phyloP scores from a whole-genome alignment of 352 stramenopile species.

The Globisporangium parvum region DNA sequence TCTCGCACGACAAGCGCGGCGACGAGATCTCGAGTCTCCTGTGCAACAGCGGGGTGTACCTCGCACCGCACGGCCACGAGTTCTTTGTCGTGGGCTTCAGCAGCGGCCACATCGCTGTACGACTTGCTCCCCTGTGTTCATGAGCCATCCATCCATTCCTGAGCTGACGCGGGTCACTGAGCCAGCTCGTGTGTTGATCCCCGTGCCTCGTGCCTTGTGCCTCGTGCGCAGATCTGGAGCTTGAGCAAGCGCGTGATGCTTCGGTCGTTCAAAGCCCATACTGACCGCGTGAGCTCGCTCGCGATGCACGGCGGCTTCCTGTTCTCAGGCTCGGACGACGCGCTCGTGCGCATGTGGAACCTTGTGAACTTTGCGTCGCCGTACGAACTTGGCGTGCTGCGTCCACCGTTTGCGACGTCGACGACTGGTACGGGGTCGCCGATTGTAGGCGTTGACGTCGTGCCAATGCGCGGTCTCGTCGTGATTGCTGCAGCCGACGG shows the following conservation, averaged over 20 bases:
- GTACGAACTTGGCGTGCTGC: constrained; percentile 55
- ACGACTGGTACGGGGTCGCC: constrained; percentile 34
- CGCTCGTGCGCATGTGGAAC: constrained; percentile 64
- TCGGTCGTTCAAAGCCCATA: constrained; percentile 46
- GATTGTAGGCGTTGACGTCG: constrained; percentile 48
- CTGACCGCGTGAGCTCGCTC: constrained; percentile 44
- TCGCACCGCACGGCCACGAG: constrained; percentile 32
- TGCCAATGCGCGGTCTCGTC: constrained; percentile 19
- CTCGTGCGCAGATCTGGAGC: constrained; percentile 39
- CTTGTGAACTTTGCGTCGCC: constrained; percentile 28
- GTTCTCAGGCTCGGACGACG: constrained; percentile 73
- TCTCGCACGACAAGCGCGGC: constrained; percentile 26
- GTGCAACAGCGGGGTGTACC: constrained; percentile 45
- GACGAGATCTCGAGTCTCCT: constrained; percentile 39
- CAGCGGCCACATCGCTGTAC: constrained; percentile 41
- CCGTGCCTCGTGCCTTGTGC: too few species aligned
- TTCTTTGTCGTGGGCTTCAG: constrained; percentile 55
- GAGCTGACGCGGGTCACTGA: not conserved
- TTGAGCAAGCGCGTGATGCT: constrained; percentile 37
- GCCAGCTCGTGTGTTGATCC: not conserved
- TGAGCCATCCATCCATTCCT: too few species aligned
- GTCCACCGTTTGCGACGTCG: constrained; percentile 21
- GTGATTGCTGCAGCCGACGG: constrained; percentile 26
- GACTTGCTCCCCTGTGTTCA: not conserved
- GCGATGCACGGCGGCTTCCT: constrained; percentile 60